Base-by-base conservation (phyloP, 805 yeast genomes). In the Suhomyces pyralidae region DNA sequence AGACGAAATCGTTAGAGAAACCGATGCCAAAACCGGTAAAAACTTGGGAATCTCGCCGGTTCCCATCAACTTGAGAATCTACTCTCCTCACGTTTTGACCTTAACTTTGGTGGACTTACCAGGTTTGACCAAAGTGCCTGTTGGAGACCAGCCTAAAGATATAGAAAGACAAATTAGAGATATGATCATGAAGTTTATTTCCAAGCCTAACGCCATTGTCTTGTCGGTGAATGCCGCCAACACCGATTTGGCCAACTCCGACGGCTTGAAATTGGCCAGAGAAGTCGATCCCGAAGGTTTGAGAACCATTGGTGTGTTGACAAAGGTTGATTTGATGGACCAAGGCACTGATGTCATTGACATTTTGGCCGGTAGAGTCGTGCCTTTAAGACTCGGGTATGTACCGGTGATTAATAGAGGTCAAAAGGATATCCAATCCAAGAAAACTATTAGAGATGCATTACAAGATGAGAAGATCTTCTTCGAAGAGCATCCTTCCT, bases 111-210 rank as follows among this genome's bases (percentile, higher is more conserved):
- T 94, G 40, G 99, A 94, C 74, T 81, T 94, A 64, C 99, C 99
- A 8, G 99, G 99, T 55, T 81, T 94, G 64, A 94, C 99, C 40
- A 94, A 94, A 69, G 99, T 94, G 38, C 99, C 99, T 3, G 97
- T 94, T 51, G 99, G 99, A 48, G 99, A 94, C 73, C 99, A 94
- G 73, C 99, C 99, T 51, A 87, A 88, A 63, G 99, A 94, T 70
- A 94, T 94, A 59, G 99, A 94, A 75, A 84, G 81, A 58, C 97
- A 90, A 73, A 94, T 94, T 64, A 85, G 91, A 65, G 96, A 91
- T 58, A 86, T 94, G 90, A 78, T 94, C 46, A 79, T 94, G 80
- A 92, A 91, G 71, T 94, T 87, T 67, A 92, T 94, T 59, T 86
- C 97, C 25, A 91, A 91, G 64, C 98, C 98, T 53, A 93, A 94